Conservation (phyloP, 2,329 filamentous ascomycete species). For the Neobulgaria alba region DNA sequence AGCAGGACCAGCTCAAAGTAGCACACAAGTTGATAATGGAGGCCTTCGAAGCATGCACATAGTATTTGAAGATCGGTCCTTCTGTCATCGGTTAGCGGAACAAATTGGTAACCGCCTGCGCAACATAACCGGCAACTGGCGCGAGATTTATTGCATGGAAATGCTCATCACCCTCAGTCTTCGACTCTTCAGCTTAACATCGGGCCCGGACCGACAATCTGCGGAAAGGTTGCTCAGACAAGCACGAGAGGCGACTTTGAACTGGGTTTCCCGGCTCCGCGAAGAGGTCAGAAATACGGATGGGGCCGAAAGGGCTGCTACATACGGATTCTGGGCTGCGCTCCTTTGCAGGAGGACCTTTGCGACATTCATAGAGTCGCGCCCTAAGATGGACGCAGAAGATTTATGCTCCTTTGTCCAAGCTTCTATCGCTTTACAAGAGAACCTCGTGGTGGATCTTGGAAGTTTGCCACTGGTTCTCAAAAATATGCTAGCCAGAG, state of each 20-base stretch:
- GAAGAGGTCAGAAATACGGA: constrained; percentile 35
- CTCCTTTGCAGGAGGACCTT: constrained; percentile 46
- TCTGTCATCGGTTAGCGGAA: constrained; percentile 39
- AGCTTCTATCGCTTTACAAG: constrained; percentile 36
- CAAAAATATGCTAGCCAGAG: constrained; percentile 35
- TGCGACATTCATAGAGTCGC: constrained; percentile 12
- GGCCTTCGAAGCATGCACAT: constrained; percentile 41
- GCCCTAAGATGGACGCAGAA: constrained; percentile 3
- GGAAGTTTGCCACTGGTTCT: constrained; percentile 28
- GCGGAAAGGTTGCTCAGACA: constrained; percentile 29
- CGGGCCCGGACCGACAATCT: constrained; percentile 6
- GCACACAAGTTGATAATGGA: constrained; percentile 21
- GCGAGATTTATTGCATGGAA: constrained; percentile 49
- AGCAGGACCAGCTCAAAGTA: constrained; percentile 38
- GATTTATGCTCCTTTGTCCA: constrained; percentile 29
- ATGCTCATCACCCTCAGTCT: constrained; percentile 43
- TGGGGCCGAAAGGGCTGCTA: constrained; percentile 31
- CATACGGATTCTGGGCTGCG: constrained; percentile 44
- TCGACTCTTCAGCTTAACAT: constrained; percentile 29
- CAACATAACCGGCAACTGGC: constrained; percentile 45
- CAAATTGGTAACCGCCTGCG: constrained; percentile 39
- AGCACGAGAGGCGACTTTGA: constrained; percentile 35
- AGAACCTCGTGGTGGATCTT: constrained; percentile 35
- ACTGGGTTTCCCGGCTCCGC: constrained; percentile 43
- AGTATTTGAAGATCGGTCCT: constrained; percentile 39